Percentiles rank a stretch among this genome's conserved stretches.
These are phyloP conservation scores for Trichosporon coremiiforme DNA, from an alignment of 1,284 basidiomycete species.

Conservation along the genomic window DNA sequence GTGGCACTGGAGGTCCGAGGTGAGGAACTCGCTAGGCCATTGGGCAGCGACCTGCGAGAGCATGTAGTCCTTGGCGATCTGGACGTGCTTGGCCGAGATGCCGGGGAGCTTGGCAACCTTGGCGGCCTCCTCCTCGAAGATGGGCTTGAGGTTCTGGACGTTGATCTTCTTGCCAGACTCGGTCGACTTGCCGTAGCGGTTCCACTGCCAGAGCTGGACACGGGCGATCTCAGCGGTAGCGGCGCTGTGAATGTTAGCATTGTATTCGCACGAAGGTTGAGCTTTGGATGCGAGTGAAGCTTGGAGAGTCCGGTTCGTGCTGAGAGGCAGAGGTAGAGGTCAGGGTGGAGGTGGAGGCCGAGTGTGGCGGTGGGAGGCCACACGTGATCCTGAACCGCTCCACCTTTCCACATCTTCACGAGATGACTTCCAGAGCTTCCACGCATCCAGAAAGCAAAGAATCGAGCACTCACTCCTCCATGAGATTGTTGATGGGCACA, in stretches of 20 bases:
- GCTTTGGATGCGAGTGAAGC: background rate
- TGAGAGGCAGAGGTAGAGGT: background rate
- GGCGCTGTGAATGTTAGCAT: conserved; percentile 57
- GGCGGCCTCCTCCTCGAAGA: conserved; percentile 76
- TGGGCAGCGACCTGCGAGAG: conserved; percentile 77
- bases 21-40: conserved; percentile 92
- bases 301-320: background rate
- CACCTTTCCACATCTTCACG: background rate
- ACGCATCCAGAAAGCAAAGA: background rate
- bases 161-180: conserved; percentile 80
- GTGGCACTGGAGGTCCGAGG: conserved; percentile 79
- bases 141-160: conserved; percentile 69
- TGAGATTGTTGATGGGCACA: conserved; percentile 92
- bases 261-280: background rate
- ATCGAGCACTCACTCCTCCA: conserved; percentile 57
- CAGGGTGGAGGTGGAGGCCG: conserved; percentile 16
- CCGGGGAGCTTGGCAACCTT: conserved; percentile 64
- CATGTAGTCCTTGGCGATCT: conserved; percentile 80
- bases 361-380: background rate
- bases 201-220: conserved; percentile 98
- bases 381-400: background rate
- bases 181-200: conserved; percentile 73
- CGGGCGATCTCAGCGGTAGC: conserved; percentile 84
- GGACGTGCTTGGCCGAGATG: conserved; percentile 74
- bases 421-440: conserved; percentile 6